Evolutionary conservation across 1,139 yeast genomes (phyloP).

Genomic region (Hyphopichia burtonii): DNA sequence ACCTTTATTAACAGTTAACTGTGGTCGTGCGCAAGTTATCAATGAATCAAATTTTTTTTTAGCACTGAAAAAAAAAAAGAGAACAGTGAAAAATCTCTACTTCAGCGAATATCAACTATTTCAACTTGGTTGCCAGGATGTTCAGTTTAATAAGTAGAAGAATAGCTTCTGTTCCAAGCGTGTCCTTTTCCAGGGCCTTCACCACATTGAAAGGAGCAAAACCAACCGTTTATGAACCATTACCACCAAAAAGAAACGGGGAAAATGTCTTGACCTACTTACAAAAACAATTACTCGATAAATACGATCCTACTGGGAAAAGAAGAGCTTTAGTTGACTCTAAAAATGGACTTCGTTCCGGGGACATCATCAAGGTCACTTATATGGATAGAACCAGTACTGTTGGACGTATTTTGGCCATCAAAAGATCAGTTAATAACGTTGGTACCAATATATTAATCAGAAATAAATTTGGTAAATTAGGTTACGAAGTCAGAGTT

Average conservation of each 20-base stretch:
- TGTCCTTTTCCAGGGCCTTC: constrained; percentile 14
- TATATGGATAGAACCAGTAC: constrained; percentile 70
- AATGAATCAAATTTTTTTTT: too few relatives aligned
- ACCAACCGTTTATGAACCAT: constrained; percentile 51
- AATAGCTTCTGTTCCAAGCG: not conserved
- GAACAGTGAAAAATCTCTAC: not conserved
- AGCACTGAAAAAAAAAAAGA: not conserved
- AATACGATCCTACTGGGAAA: constrained; percentile 72
- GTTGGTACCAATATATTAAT: constrained; percentile 70
- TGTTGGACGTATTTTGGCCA: constrained; percentile 73
- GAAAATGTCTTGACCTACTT: constrained; percentile 46
- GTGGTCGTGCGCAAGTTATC: constrained; percentile 6
- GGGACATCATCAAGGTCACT: constrained; percentile 77
- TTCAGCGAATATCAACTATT: not conserved
- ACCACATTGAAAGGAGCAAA: constrained; percentile 13
- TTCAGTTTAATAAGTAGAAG: not conserved
- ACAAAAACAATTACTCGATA: constrained; percentile 48
- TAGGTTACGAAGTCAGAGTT: constrained; percentile 79
- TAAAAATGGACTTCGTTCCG: constrained; percentile 62
- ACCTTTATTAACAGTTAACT: not conserved
- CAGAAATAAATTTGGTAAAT: constrained; percentile 74
- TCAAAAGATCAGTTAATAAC: constrained; percentile 60
- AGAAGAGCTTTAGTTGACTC: constrained; percentile 62
- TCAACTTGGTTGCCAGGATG: not conserved
- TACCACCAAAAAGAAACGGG: constrained; percentile 53